These are phyloP conservation scores for Hymenoscyphus salicellus DNA, from an alignment of 2,329 filamentous ascomycete genomes.

Conservation along the genomic window DNA sequence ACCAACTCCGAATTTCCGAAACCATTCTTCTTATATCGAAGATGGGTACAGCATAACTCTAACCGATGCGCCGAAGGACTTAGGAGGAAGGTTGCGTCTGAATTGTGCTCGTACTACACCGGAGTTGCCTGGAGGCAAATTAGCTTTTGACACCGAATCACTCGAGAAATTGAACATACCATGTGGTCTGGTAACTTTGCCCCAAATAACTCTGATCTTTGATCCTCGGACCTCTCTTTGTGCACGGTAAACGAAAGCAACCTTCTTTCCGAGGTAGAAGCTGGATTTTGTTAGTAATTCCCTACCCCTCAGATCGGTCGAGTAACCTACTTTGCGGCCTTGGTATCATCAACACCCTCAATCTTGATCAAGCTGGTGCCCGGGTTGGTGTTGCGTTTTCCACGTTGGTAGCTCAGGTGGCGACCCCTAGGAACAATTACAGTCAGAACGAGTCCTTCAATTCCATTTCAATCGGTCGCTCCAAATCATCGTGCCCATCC, in stretches of 20 bases:
- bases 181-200: slow-evolving; percentile 94
- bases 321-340: slow-evolving; percentile 74
- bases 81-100: slow-evolving; percentile 89
- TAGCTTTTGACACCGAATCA: slow-evolving; percentile 14
- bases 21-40: slow-evolving; percentile 72
- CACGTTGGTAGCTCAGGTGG: slow-evolving; percentile 96
- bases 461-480: neutral
- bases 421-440: slow-evolving; percentile 66
- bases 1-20: slow-evolving; percentile 41
- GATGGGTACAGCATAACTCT: slow-evolving; percentile 98
- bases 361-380: slow-evolving; percentile 96
- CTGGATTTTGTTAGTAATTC: slow-evolving; percentile 29
- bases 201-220: slow-evolving; percentile 99
- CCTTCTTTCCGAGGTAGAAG: slow-evolving; percentile 99
- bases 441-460: slow-evolving; percentile 24
- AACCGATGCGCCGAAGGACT: slow-evolving; percentile 94
- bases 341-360: slow-evolving; percentile 90
- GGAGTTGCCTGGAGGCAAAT: slow-evolving; percentile 70
- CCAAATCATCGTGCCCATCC: neutral
- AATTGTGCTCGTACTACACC: slow-evolving; percentile 98
- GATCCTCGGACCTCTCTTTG: slow-evolving; percentile 92
- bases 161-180: slow-evolving; percentile 54
- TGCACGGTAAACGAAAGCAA: slow-evolving; percentile 97
- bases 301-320: neutral
- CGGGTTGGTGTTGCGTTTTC: slow-evolving; percentile 86